phyloP scores from a whole-genome alignment of 495 filamentous ascomycete species.

The Wilcoxina mikolae region DNA sequence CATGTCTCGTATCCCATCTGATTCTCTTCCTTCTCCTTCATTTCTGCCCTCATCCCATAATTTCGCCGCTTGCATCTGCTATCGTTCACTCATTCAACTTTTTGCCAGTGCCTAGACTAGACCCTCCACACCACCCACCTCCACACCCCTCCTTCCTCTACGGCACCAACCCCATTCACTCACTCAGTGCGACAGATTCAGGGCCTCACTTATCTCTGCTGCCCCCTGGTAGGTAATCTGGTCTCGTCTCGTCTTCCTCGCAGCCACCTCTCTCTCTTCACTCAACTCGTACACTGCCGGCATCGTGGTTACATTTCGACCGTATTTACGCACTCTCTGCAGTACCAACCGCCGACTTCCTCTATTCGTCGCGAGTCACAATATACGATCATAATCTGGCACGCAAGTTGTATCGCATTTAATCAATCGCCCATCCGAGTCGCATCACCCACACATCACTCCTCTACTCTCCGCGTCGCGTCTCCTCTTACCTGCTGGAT shows the following conservation, averaged over 20 bases:
- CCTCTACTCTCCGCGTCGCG: background rate
- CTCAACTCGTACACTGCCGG: background rate
- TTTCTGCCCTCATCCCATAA: background rate
- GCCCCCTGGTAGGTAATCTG: background rate
- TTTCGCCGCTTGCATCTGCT: background rate
- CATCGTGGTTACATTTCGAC: slow-evolving; percentile 3
- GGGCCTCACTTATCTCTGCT: background rate
- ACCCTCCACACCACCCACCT: background rate
- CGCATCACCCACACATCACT: background rate
- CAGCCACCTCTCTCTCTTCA: background rate
- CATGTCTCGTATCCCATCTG: background rate
- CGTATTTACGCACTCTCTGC: background rate
- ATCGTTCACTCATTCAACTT: background rate
- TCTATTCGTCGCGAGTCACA: background rate
- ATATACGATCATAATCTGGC: background rate
- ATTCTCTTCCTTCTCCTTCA: slow-evolving; percentile 1
- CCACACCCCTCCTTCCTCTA: background rate
- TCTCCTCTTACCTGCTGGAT: background rate
- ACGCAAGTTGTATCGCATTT: background rate
- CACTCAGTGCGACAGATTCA: background rate
- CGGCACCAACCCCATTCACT: background rate
- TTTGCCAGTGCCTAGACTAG: background rate
- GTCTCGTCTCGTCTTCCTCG: background rate
- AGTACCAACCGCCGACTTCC: background rate
- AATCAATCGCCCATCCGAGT: background rate